These are phyloP conservation scores for Panaeolus cyanescens DNA, from an alignment of 768 basidiomycete genomes.

Conservation along the genomic window DNA sequence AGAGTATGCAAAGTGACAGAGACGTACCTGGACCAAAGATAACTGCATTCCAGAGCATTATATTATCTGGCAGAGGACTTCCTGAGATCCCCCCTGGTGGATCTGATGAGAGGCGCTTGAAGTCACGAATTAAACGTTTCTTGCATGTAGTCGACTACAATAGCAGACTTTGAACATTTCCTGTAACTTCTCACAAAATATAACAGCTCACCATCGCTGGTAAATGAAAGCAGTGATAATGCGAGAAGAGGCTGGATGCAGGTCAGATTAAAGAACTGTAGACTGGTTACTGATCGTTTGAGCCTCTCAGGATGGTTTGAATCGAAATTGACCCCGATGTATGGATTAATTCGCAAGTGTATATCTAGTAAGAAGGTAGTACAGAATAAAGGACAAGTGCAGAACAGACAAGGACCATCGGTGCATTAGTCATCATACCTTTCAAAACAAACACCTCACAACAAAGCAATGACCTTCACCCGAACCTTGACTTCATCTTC, in stretches of 20 bases:
- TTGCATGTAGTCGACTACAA: constrained; percentile 89
- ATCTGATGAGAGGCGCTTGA: constrained; percentile 92
- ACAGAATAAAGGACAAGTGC: background rate
- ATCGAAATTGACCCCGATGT: background rate
- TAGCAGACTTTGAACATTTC: background rate
- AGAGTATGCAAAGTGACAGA: background rate
- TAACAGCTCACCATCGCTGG: background rate
- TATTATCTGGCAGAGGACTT: constrained; percentile 96
- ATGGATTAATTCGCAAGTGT: background rate
- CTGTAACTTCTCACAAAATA: background rate
- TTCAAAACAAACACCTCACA: background rate
- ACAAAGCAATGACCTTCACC: too few relatives aligned
- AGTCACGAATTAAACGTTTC: constrained; percentile 95
- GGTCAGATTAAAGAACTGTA: background rate
- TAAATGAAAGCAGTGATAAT: background rate
- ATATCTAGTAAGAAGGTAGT: background rate
- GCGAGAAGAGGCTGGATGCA: background rate
- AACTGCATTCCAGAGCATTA: constrained; percentile 99
- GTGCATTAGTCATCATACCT: background rate
- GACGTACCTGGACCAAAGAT: constrained; percentile 95
- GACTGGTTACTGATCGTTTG: background rate
- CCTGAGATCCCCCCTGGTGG: constrained; percentile 97
- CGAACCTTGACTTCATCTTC: too few relatives aligned
- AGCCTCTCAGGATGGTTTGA: background rate
- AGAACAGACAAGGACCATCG: background rate